Base-by-base conservation (phyloP, 108 stramenopile genomes). In the Skeletonema potamos region DNA sequence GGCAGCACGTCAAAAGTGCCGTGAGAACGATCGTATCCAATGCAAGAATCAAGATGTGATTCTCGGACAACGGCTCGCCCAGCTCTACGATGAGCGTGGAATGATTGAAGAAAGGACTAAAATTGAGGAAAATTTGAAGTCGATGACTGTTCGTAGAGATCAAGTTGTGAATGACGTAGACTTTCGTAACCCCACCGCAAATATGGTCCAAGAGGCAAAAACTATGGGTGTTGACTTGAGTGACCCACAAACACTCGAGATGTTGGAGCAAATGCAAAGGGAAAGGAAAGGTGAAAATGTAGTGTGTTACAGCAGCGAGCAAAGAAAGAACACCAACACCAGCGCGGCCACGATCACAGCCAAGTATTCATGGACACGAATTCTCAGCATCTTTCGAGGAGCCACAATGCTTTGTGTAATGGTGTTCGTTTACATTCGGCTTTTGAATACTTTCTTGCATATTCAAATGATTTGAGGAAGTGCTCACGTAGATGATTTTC, bases 151-250 rank as follows among this genome's bases (percentile, higher is more conserved):
- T 34, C 11, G 15, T 41, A 41, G 39, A 2, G 20, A 28, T 17
- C 2, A 29, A 8, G 11, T 18, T 6, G 3, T 59, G 11, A 29
- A 18, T 34, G 27, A 62, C n/a, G 4, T 70, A 6, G 55, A 81
- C 48, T 81, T 81, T 57, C 74, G 70, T 32, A 81, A 70, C 39
- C 79, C 79, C 8, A 55, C 79, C 26, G 37, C 68, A 24, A 59
- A 63, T 36, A 81, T 81, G 79, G 27, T 65, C 2, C n/a, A 56
- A 29, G 68, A 70, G 33, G 79, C 79, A 27, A 46, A 76, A 22
- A 26, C 61, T 6, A 76, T 71, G 62, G 79, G 79, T 27, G 74
- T 81, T 2, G 62, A 81, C 61, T 70, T 81, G 20, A 44, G 20
- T 48, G 77, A 78, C 33, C 59, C 66, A 9, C 67, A 43, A 1